phyloP scores from a whole-genome alignment of 1,139 yeast species.

The Yueomyces sp. region DNA sequence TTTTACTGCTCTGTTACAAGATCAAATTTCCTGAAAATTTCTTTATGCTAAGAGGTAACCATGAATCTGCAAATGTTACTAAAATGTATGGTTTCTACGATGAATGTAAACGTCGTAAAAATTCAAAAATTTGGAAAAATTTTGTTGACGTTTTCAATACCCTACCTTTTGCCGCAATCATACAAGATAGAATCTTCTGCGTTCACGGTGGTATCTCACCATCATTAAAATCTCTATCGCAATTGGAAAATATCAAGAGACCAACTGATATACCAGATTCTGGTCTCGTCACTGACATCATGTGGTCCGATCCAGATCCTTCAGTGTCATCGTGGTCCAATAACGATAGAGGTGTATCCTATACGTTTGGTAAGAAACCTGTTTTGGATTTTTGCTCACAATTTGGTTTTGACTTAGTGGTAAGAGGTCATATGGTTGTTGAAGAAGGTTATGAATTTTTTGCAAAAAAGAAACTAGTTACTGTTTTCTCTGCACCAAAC shows the following conservation, averaged over 20 bases:
- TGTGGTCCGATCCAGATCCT: conserved; percentile 98
- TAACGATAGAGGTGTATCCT: conserved; percentile 95
- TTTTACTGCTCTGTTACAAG: conserved; percentile 84
- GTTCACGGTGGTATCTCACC: conserved; percentile 99
- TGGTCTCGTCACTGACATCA: conserved; percentile 85
- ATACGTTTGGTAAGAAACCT: conserved; percentile 57
- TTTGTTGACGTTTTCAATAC: conserved; percentile 97
- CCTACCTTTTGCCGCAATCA: conserved; percentile 94
- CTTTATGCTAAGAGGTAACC: conserved; percentile 89
- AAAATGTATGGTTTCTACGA: conserved; percentile 96
- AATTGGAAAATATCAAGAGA: conserved; percentile 95
- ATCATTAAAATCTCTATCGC: conserved; percentile 94
- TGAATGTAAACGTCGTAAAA: conserved; percentile 94
- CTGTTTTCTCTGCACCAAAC: conserved; percentile 91
- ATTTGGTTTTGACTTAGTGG: conserved; percentile 62
- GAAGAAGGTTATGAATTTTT: conserved; percentile 98
- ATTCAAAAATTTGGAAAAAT: conserved; percentile 94
- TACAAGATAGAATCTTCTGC: conserved; percentile 93
- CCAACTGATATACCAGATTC: conserved; percentile 98
- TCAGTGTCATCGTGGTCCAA: conserved; percentile 98
- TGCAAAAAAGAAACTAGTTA: conserved; percentile 88
- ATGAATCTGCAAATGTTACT: conserved; percentile 94
- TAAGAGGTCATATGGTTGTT: conserved; percentile 97
- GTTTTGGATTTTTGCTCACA: conserved; percentile 3
- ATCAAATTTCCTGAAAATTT: conserved; percentile 96